Evolutionary conservation across 73 alveolate species (phyloP), one percentile per base, ranked within the genome.

Genomic region (Paramecium sexaurelia): DNA sequence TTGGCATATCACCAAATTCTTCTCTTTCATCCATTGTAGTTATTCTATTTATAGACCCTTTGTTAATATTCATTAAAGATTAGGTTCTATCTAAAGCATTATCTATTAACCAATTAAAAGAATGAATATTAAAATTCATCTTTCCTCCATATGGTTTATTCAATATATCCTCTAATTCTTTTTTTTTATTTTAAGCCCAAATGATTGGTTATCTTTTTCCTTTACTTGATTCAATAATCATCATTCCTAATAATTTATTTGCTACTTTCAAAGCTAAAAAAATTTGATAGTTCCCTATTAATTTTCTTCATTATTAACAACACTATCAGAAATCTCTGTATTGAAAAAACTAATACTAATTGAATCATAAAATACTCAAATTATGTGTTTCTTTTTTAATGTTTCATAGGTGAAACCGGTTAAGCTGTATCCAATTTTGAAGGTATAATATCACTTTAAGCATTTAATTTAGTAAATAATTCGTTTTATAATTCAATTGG

Each of bases 131-230:
- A 78, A 78, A 78, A 45, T 78, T 37, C 90, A 78, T 78, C 36
- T 78, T 78, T 0, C 90, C 90, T 17, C 90, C 90, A 78, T 29
- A 78, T 5, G 90, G 90, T 43, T 78, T 78, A 78, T 78, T 78
- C 22, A 78, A 33, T 24, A 78, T 78, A 39, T 43, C 90, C 17
- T 78, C 90, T 26, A 78, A 19, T 33, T 78, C 90, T 26, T 78
- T 78, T 24, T 78, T 78, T 45, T 78, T 78, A 78, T 78, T 45
- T 13, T 41, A 20, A 13, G 40, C 90, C 68, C 75, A 39, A 22
- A 78, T 37, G 7, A 78, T 78, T 0, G 90, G 90, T 37, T 22
- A 22, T 78, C 90, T 78, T 43, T 78, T 78, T 8, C 90, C 90
- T 78, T 78, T 78, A 24, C 90, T 78, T n/a, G 90, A 37, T 45